Evolutionary conservation across 2,329 filamentous ascomycete species (phyloP).

Genomic region (Clathrospora elynae): DNA sequence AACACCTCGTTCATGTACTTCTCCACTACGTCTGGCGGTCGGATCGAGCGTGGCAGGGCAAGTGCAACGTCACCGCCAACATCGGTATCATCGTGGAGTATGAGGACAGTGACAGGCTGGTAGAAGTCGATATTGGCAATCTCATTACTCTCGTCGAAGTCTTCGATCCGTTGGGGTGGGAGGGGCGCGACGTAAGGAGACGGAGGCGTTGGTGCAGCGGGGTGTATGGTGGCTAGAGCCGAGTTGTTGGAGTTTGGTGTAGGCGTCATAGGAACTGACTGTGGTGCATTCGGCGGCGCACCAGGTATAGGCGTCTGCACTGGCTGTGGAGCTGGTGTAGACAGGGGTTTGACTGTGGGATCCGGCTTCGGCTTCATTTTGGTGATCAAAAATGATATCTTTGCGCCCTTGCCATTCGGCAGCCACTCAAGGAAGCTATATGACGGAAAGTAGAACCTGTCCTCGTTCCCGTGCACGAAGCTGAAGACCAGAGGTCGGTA

Average conservation of each 20-base stretch:
- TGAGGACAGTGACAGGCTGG: constrained; percentile 71
- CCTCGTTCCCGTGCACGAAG: constrained; percentile 58
- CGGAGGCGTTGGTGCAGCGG: constrained; percentile 13
- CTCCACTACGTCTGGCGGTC: constrained; percentile 47
- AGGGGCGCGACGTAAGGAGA: constrained; percentile 34
- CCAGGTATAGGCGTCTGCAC: constrained; percentile 7
- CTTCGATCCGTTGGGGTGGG: constrained; percentile 42
- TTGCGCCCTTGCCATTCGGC: constrained; percentile 63
- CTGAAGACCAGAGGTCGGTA: constrained; percentile 50
- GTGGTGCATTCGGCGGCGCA: constrained; percentile 3
- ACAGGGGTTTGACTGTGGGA: constrained; percentile 48
- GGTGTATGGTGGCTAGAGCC: constrained; percentile 21
- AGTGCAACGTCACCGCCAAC: constrained; percentile 54
- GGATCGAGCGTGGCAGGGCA: constrained; percentile 61
- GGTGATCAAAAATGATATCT: constrained; percentile 78
- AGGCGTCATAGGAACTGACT: background rate
- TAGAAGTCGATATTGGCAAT: constrained; percentile 57
- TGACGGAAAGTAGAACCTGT: constrained; percentile 78
- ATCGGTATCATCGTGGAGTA: constrained; percentile 58
- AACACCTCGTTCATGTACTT: constrained; percentile 54
- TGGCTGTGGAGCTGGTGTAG: constrained; percentile 35
- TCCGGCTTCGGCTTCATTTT: constrained; percentile 60
- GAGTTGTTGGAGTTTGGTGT: constrained; percentile 9
- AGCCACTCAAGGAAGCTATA: constrained; percentile 76
- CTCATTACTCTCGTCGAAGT: constrained; percentile 54